Conservation (phyloP, 164 flowering plant species). For the Buxus sempervirens region DNA sequence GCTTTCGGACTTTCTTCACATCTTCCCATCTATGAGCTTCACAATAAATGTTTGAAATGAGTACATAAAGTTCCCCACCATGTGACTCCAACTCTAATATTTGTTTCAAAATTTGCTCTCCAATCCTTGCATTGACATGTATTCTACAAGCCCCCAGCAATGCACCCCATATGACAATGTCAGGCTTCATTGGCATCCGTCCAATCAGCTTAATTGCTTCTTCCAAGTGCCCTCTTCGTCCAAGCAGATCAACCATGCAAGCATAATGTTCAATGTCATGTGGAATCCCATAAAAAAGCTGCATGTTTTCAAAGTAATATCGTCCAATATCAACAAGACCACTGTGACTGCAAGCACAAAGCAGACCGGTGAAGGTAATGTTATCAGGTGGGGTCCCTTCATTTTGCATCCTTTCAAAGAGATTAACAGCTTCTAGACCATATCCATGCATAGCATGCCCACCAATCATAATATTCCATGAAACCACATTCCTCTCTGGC, state of each 20-base stretch:
- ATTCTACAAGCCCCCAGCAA: slow-evolving; percentile 53
- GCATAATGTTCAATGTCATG: slow-evolving; percentile 48
- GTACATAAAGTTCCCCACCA: slow-evolving; percentile 42
- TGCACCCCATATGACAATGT: slow-evolving; percentile 51
- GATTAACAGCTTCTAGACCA: slow-evolving; percentile 32
- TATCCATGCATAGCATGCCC: slow-evolving; percentile 49
- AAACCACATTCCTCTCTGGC: slow-evolving; percentile 37
- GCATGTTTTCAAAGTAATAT: slow-evolving; percentile 37
- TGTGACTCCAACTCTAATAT: slow-evolving; percentile 36
- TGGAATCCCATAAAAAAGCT: slow-evolving; percentile 20
- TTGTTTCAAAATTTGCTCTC: slow-evolving; percentile 36
- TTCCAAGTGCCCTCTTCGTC: slow-evolving; percentile 39
- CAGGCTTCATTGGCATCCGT: slow-evolving; percentile 49
- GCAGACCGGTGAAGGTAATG: slow-evolving; percentile 50
- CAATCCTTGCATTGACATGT: slow-evolving; percentile 34
- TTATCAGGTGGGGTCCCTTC: slow-evolving; percentile 36
- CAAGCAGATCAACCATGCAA: slow-evolving; percentile 55
- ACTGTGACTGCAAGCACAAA: slow-evolving; percentile 53
- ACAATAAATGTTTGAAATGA: slow-evolving; percentile 44
- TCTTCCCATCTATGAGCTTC: slow-evolving; percentile 52
- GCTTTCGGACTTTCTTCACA: slow-evolving; percentile 37
- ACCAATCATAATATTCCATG: slow-evolving; percentile 53
- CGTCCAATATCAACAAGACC: slow-evolving; percentile 42
- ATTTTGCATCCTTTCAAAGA: slow-evolving; percentile 41
- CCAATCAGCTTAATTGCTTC: slow-evolving; percentile 42